These are phyloP conservation scores for Amanita exitialis DNA, from an alignment of 768 basidiomycete genomes.

Conservation along the genomic window DNA sequence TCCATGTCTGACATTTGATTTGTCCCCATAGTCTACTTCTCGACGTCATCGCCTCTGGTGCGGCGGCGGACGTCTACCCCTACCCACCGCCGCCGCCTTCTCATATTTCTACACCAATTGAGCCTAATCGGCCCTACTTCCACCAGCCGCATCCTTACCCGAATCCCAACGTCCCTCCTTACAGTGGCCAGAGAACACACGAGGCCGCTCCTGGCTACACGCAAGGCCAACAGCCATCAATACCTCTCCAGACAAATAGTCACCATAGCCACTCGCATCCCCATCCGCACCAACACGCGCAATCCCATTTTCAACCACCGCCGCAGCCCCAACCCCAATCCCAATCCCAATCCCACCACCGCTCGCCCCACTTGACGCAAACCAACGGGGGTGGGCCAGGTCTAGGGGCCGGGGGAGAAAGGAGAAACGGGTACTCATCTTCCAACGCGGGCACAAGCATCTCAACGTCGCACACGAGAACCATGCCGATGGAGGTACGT, in stretches of 20 bases:
- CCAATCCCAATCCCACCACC: background rate
- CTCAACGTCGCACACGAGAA: background rate
- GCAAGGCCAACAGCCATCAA: background rate
- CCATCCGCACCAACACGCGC: background rate
- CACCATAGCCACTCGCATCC: background rate
- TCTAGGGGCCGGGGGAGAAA: background rate
- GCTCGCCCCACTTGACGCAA: constrained; percentile 1
- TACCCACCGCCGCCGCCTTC: background rate
- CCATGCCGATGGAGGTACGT: constrained; percentile 3
- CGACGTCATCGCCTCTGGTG: constrained; percentile 1
- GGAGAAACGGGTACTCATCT: background rate
- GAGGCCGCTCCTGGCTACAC: background rate
- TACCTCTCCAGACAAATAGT: background rate
- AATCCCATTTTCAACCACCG: background rate
- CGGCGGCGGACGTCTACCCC: background rate
- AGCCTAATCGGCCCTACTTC: background rate
- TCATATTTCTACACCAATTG: background rate
- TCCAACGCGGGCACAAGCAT: background rate
- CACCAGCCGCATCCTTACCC: background rate
- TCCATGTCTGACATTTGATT: background rate
- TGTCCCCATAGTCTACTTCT: constrained; percentile 3
- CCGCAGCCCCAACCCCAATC: background rate
- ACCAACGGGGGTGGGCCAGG: constrained; percentile 1
- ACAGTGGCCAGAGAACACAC: background rate
- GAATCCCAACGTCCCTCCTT: background rate